phyloP scores from a whole-genome alignment of 2,329 filamentous ascomycete genomes.

The Claviceps africana region DNA sequence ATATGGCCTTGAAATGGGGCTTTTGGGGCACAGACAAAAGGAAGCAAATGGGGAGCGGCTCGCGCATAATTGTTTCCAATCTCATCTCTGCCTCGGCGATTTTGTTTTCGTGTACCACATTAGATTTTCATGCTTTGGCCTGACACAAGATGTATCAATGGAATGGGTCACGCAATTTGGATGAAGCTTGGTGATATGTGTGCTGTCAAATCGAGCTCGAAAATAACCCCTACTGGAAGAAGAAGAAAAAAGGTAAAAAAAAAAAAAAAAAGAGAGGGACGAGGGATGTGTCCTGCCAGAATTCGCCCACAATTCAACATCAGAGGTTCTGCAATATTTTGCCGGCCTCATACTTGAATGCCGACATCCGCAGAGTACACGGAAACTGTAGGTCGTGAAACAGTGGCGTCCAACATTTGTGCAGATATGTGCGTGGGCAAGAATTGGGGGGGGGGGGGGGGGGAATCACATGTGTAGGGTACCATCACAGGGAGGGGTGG shows the following conservation, averaged over 20 bases:
- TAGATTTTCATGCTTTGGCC: constrained; percentile 11
- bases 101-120: constrained; percentile 13
- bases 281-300: not conserved
- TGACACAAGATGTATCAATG: constrained; percentile 9
- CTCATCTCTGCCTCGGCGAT: constrained; percentile 16
- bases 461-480: not conserved
- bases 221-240: not conserved
- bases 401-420: not conserved
- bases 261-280: not conserved
- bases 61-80: constrained; percentile 8
- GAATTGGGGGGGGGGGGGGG: too few species aligned
- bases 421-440: not conserved
- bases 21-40: constrained; percentile 7
- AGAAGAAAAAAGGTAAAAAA: not conserved
- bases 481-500: not conserved
- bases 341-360: not conserved
- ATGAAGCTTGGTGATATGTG: not conserved
- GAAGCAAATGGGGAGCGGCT: constrained; percentile 12
- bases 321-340: not conserved
- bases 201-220: not conserved
- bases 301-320: not conserved
- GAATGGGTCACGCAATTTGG: not conserved
- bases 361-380: not conserved
- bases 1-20: not conserved
- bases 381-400: too few species aligned